phyloP scores from a whole-genome alignment of 192 early-diverging fungal genomes.

The Jimgerdemannia lactiflua region DNA sequence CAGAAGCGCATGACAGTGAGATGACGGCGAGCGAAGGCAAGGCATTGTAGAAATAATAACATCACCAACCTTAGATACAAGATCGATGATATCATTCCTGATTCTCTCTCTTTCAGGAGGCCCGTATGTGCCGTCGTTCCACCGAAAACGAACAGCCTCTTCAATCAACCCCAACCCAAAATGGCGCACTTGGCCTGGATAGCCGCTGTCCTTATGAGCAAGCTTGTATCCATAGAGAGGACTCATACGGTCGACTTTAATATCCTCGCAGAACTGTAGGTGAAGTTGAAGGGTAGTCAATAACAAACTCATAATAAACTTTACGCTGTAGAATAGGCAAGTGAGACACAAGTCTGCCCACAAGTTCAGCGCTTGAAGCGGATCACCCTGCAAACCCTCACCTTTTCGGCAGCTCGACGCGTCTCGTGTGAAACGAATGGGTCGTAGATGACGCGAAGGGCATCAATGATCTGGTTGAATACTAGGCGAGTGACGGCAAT shows the following conservation, averaged over 20 bases:
- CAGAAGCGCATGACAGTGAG: neutral
- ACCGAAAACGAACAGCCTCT: conserved; percentile 47
- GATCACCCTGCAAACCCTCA: conserved; percentile 7
- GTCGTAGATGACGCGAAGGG: conserved; percentile 47
- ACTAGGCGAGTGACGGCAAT: conserved; percentile 6
- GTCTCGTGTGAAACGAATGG: conserved; percentile 31
- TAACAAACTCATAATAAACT: no score
- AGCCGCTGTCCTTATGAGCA: conserved; percentile 43
- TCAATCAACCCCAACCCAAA: conserved; percentile 63
- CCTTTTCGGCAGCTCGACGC: conserved; percentile 42
- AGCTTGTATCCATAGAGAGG: conserved; percentile 55
- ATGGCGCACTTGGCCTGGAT: conserved; percentile 48
- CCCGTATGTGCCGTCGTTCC: conserved; percentile 43
- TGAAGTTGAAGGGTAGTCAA: neutral
- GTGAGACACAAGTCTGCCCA: no score
- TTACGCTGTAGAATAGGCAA: no score
- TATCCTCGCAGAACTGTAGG: conserved; percentile 40
- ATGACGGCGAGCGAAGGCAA: neutral
- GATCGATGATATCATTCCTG: conserved; percentile 32
- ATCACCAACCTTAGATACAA: conserved; percentile 27
- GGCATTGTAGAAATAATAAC: neutral
- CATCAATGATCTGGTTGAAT: conserved; percentile 30
- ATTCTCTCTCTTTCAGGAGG: conserved; percentile 31
- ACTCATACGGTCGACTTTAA: conserved; percentile 40
- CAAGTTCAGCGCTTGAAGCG: neutral